Conservation (phyloP, 2,329 filamentous ascomycete species). For the Shiraia bambusicola region DNA sequence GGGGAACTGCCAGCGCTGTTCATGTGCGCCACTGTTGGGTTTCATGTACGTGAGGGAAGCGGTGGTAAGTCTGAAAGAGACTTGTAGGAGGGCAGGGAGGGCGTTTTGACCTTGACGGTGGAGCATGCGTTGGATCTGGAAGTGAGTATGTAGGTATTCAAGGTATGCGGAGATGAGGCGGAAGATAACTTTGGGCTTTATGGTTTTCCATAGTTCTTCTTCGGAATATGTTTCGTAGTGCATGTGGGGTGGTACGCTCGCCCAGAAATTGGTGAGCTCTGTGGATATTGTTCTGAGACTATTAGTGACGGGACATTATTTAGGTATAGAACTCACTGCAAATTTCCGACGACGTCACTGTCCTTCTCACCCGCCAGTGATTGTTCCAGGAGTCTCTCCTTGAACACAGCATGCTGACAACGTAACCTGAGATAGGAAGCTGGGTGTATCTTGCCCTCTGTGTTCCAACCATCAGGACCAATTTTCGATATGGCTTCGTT, state of each 20-base stretch:
- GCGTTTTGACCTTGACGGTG: constrained; percentile 36
- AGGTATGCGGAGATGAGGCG: constrained; percentile 37
- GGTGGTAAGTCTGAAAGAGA: constrained; percentile 37
- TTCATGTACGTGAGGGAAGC: constrained; percentile 37
- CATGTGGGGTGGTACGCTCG: constrained; percentile 31
- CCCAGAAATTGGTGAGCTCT: constrained; percentile 32
- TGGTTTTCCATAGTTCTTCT: constrained; percentile 31
- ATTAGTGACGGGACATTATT: constrained; percentile 2
- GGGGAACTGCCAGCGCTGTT: constrained; percentile 35
- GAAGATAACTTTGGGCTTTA: constrained; percentile 26
- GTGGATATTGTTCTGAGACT: constrained; percentile 27
- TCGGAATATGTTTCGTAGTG: constrained; percentile 40
- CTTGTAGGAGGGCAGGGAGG: constrained; percentile 33
- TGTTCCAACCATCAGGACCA: constrained; percentile 37
- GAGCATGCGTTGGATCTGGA: constrained; percentile 37
- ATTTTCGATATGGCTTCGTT: constrained; percentile 30
- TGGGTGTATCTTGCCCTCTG: constrained; percentile 26
- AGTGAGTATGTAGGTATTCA: constrained; percentile 38
- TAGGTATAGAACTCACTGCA: constrained; percentile 25
- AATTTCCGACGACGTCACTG: constrained; percentile 29
- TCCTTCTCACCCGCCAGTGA: constrained; percentile 37
- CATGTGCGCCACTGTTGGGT: constrained; percentile 32
- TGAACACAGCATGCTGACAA: constrained; percentile 29
- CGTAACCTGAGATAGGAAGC: constrained; percentile 32
- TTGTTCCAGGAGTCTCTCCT: constrained; percentile 36